Conservation (phyloP, 2,329 filamentous ascomycete genomes). For the Cadophora sp. region DNA sequence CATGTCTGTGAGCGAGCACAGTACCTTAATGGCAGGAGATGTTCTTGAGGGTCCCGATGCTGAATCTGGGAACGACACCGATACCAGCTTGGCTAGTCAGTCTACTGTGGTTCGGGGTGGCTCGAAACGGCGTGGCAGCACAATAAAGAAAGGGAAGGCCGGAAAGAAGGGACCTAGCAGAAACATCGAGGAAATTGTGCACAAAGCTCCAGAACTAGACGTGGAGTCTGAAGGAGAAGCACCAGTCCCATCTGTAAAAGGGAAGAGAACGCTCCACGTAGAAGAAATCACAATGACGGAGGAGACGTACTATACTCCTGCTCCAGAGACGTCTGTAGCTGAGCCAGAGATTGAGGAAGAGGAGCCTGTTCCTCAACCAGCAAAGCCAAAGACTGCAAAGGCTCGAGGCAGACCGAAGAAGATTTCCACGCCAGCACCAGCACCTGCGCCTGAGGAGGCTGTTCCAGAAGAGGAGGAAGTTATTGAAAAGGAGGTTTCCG, state of each 20-base stretch:
- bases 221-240: slow-evolving; percentile 17
- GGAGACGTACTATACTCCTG: slow-evolving; percentile 31
- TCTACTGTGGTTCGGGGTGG: slow-evolving; percentile 38
- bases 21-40: slow-evolving; percentile 20
- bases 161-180: slow-evolving; percentile 35
- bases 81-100: slow-evolving; percentile 42
- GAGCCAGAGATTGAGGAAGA: slow-evolving; percentile 20
- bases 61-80: slow-evolving; percentile 44
- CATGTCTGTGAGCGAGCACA: slow-evolving; percentile 30
- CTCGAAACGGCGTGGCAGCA: slow-evolving; percentile 34
- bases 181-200: slow-evolving; percentile 39
- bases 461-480: slow-evolving; percentile 9
- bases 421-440: slow-evolving; percentile 6
- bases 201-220: slow-evolving; percentile 21
- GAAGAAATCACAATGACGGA: slow-evolving; percentile 31
- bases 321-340: slow-evolving; percentile 16
- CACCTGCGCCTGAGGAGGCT: slow-evolving; percentile 16
- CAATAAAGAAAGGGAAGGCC: slow-evolving; percentile 38
- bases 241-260: slow-evolving; percentile 12
- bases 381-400: slow-evolving; percentile 29
- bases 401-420: slow-evolving; percentile 31
- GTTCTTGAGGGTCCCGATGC: slow-evolving; percentile 38
- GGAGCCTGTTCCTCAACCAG: slow-evolving; percentile 17
- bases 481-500: neutral
- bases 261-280: slow-evolving; percentile 23